phyloP scores from a whole-genome alignment of 164 flowering plant genomes.

The Liquidambar formosana region DNA sequence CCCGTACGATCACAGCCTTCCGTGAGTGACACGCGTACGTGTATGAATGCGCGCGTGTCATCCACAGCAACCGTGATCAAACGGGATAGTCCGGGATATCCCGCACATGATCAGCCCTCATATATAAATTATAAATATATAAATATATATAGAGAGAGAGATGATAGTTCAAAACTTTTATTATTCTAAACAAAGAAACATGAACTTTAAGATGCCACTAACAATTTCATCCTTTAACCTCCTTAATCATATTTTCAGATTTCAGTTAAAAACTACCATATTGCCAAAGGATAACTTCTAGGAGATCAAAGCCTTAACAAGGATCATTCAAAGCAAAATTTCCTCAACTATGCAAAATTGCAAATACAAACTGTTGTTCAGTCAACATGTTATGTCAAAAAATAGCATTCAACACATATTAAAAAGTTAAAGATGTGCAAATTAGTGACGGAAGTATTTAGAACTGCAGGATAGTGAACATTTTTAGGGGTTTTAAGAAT shows the following conservation, averaged over 20 bases:
- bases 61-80: no score
- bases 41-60: no score
- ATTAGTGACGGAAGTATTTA: background rate
- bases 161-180: background rate
- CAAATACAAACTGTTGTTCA: background rate
- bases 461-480: background rate
- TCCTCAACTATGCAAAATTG: background rate
- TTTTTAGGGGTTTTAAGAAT: constrained; percentile 11
- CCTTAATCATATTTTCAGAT: background rate
- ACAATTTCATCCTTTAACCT: background rate
- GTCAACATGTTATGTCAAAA: background rate
- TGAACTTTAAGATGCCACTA: background rate
- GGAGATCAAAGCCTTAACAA: background rate
- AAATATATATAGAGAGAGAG: background rate
- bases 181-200: background rate
- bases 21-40: no score
- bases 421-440: background rate
- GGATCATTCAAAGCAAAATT: background rate
- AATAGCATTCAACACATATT: background rate
- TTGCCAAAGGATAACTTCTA: background rate
- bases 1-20: no score
- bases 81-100: no score
- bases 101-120: no score
- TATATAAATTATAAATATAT: no score
- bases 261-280: background rate